phyloP scores from a whole-genome alignment of 2,329 filamentous ascomycete genomes.

The Capronia epimyces region DNA sequence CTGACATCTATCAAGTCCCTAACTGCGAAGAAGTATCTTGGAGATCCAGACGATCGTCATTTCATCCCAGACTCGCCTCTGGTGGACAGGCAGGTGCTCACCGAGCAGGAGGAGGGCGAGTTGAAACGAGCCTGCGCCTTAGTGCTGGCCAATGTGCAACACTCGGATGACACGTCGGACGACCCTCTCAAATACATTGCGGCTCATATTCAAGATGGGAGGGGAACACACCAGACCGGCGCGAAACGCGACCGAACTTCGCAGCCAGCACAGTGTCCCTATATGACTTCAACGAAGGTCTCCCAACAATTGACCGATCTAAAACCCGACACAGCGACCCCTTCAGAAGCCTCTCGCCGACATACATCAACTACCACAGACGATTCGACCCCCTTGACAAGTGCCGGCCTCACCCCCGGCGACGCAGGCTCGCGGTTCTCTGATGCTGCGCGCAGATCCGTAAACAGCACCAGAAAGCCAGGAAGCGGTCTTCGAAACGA shows the following conservation, averaged over 20 bases:
- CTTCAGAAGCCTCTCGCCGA: conserved; percentile 23
- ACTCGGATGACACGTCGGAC: conserved; percentile 28
- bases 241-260: conserved; percentile 27
- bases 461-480: conserved; percentile 17
- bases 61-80: conserved; percentile 33
- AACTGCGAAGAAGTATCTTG: conserved; percentile 34
- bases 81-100: conserved; percentile 34
- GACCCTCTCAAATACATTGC: conserved; percentile 30
- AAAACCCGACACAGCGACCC: conserved; percentile 20
- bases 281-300: conserved; percentile 11
- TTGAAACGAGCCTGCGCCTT: conserved; percentile 35
- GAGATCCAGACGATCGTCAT: conserved; percentile 32
- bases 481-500: conserved; percentile 24
- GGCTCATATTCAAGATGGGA: conserved; percentile 32
- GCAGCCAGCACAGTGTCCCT: conserved; percentile 6
- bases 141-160: conserved; percentile 27
- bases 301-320: conserved; percentile 19
- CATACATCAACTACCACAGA: conserved; percentile 22
- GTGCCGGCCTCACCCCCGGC: conserved; percentile 28
- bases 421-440: conserved; percentile 26
- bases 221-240: conserved; percentile 22
- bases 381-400: conserved; percentile 28
- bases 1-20: conserved; percentile 11
- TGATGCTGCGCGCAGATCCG: conserved; percentile 21
- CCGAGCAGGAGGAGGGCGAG: conserved; percentile 34